Evolutionary conservation across 2,329 filamentous ascomycete genomes (phyloP).

Genomic region (Nemania serpens): DNA sequence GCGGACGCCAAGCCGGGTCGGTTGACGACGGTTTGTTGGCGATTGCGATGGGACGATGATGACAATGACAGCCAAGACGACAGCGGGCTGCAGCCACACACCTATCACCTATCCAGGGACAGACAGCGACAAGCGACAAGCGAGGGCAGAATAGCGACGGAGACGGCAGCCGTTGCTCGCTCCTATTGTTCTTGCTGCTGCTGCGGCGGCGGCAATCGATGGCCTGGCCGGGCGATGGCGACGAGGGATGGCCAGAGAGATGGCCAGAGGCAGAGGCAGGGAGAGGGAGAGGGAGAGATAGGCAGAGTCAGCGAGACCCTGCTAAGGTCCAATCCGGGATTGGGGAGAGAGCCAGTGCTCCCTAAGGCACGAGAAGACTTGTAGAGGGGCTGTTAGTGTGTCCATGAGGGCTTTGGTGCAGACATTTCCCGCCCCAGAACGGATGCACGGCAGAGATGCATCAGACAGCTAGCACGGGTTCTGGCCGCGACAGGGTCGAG

Average conservation of each 20-base stretch:
- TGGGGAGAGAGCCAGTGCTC: slow-evolving; percentile 19
- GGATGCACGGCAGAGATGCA: slow-evolving; percentile 31
- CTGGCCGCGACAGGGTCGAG: slow-evolving; percentile 27
- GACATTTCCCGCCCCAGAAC: slow-evolving; percentile 28
- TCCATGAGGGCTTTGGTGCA: slow-evolving; percentile 30
- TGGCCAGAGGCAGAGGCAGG: slow-evolving; percentile 1
- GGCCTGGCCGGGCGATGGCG: neutral
- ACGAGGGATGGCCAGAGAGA: neutral
- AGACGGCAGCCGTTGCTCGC: neutral
- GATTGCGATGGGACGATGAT: neutral
- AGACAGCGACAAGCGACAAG: no score
- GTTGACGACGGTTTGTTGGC: neutral
- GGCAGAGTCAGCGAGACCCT: neutral
- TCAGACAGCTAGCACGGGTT: slow-evolving; percentile 22
- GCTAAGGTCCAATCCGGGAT: neutral
- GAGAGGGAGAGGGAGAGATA: slow-evolving; percentile 4
- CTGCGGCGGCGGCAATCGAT: no score
- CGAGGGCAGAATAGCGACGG: neutral
- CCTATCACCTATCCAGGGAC: no score
- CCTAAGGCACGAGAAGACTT: slow-evolving; percentile 16
- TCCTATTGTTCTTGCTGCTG: neutral
- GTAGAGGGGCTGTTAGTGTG: slow-evolving; percentile 21
- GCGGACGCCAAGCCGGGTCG: neutral
- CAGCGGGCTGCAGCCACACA: neutral
- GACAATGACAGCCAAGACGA: neutral